Evolutionary conservation across 2,329 filamentous ascomycete genomes (phyloP).

Genomic region (Beauveria medogensis): DNA sequence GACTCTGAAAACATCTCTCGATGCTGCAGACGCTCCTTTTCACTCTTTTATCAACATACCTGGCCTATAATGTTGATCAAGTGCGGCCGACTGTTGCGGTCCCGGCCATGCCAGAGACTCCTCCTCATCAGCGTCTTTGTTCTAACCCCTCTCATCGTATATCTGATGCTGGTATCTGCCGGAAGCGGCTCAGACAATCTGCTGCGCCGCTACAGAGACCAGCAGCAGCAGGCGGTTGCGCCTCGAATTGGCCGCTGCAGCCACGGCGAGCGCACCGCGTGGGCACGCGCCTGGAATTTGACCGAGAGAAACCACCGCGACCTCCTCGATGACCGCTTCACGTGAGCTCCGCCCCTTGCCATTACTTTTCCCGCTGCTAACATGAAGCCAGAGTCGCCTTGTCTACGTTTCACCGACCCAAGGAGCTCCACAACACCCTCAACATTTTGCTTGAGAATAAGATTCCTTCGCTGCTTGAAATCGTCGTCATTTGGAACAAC

Average conservation of each 20-base stretch:
- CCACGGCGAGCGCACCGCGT: background rate
- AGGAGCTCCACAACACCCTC: conserved; percentile 26
- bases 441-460: conserved; percentile 19
- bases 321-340: background rate
- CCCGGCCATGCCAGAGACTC: background rate
- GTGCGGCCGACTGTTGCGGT: background rate
- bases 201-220: background rate
- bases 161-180: background rate
- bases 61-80: background rate
- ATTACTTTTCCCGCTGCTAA: background rate
- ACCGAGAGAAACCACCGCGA: background rate
- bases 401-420: conserved; percentile 28
- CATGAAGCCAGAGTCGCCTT: conserved; percentile 25
- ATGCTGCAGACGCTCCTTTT: background rate
- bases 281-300: background rate
- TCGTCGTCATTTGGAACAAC: conserved; percentile 33
- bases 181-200: background rate
- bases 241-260: background rate
- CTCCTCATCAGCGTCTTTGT: background rate
- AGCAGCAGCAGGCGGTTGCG: background rate
- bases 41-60: background rate
- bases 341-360: background rate
- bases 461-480: conserved; percentile 29
- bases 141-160: background rate
- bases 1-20: too few relatives aligned